Evolutionary conservation across 257 asterid genomes (phyloP).

Genomic region (Lithospermum erythrorhizon): DNA sequence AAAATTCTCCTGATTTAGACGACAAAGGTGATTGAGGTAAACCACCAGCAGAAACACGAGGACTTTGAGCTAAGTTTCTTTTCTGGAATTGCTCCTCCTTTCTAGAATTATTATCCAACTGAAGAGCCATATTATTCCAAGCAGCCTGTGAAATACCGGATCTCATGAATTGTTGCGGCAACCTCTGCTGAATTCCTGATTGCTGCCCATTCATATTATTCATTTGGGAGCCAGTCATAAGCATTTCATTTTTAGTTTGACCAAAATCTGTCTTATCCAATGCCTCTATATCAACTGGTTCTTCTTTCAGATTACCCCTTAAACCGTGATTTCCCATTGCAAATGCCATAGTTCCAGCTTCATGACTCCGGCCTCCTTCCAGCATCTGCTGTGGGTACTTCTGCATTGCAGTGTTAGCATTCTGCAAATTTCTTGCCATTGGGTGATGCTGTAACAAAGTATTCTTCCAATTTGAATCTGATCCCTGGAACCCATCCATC

Average conservation of each 20-base stretch:
- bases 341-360: conserved; percentile 47
- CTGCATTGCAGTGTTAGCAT: conserved; percentile 50
- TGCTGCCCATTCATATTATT: conserved; percentile 50
- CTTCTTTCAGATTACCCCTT: conserved; percentile 81
- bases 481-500: conserved; percentile 55
- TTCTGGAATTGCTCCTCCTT: conserved; percentile 69
- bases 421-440: conserved; percentile 47
- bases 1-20: conserved; percentile 88
- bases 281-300: conserved; percentile 68
- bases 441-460: conserved; percentile 69
- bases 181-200: conserved; percentile 62
- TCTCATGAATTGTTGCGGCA: conserved; percentile 56
- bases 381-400: conserved; percentile 56
- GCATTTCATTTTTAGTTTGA: conserved; percentile 36
- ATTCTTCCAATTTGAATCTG: conserved; percentile 80
- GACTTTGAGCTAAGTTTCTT: conserved; percentile 78
- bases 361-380: conserved; percentile 72
- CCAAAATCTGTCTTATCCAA: conserved; percentile 47
- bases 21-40: conserved; percentile 98
- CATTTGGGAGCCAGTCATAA: conserved; percentile 43
- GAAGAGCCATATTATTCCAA: conserved; percentile 67
- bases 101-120: conserved; percentile 54
- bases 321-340: conserved; percentile 64
- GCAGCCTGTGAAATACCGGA: conserved; percentile 55
- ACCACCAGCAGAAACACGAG: conserved; percentile 84